Percentiles rank a stretch among this genome's conserved stretches.
phyloP scores from a whole-genome alignment of 1,139 yeast genomes.

The Kluyveromyces marxianus region DNA sequence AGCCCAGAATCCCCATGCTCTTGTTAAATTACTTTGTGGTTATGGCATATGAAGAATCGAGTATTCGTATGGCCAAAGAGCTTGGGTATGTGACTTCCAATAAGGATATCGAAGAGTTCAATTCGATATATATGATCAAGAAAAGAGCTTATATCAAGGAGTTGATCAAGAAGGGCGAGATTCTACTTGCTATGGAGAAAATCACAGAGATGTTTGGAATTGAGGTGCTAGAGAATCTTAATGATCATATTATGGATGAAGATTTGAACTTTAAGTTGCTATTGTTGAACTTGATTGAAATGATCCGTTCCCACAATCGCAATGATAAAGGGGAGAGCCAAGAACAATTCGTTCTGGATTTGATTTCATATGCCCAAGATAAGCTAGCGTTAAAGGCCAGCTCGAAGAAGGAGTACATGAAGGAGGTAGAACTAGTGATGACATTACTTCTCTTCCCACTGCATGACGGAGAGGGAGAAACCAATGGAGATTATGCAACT shows the following conservation, averaged over 20 bases:
- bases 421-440: constrained; percentile 65
- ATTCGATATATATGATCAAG: constrained; percentile 21
- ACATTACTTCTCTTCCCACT: constrained; percentile 50
- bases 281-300: constrained; percentile 54
- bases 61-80: constrained; percentile 27
- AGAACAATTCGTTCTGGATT: constrained; percentile 44
- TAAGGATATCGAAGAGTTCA: constrained; percentile 23
- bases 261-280: constrained; percentile 55
- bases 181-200: constrained; percentile 22
- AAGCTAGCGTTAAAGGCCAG: constrained; percentile 53
- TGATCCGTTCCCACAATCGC: constrained; percentile 46
- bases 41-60: constrained; percentile 27
- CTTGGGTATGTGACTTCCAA: constrained; percentile 20
- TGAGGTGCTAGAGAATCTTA: constrained; percentile 18
- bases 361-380: constrained; percentile 54
- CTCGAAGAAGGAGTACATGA: constrained; percentile 42
- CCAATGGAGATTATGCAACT: constrained; percentile 28
- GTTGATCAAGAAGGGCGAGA: constrained; percentile 24
- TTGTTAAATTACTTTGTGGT: constrained; percentile 27
- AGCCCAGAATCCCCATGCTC: constrained; percentile 22
- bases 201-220: constrained; percentile 24
- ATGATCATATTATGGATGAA: constrained; percentile 13
- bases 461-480: constrained; percentile 11
- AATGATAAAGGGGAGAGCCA: constrained; percentile 18
- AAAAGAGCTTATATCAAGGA: constrained; percentile 22